Percentiles rank a stretch among this genome's conserved stretches.
Evolutionary conservation across 2,329 filamentous ascomycete genomes (phyloP).

Genomic region (Scytalidium lignicola): DNA sequence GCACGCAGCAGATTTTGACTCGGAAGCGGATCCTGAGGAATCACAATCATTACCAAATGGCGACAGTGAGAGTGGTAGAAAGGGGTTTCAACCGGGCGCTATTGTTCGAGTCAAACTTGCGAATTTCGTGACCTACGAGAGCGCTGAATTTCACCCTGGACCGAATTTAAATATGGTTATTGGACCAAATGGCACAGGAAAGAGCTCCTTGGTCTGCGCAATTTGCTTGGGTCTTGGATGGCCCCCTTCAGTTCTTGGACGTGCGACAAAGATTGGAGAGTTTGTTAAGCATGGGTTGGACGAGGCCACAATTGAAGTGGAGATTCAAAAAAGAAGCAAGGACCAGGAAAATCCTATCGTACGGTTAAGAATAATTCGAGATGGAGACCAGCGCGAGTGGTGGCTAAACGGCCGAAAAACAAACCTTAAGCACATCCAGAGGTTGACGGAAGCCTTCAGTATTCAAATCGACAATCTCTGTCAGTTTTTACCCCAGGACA

Average conservation of each 20-base stretch:
- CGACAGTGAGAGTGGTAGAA: not conserved
- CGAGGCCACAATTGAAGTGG: slow-evolving; percentile 81
- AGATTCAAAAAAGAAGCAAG: slow-evolving; percentile 63
- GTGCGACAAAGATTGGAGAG: slow-evolving; percentile 77
- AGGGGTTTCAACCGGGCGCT: slow-evolving; percentile 56
- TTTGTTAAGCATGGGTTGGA: slow-evolving; percentile 88
- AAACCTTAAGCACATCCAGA: slow-evolving; percentile 59
- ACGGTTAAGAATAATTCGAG: slow-evolving; percentile 69
- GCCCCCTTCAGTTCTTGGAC: slow-evolving; percentile 73
- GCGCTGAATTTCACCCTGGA: slow-evolving; percentile 84
- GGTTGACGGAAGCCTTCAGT: slow-evolving; percentile 64
- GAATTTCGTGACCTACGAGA: slow-evolving; percentile 93
- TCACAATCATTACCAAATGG: not conserved
- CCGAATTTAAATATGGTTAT: slow-evolving; percentile 98
- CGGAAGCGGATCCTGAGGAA: slow-evolving; percentile 7
- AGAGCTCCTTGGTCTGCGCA: slow-evolving; percentile 94
- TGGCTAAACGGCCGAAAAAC: slow-evolving; percentile 64
- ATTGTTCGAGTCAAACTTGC: slow-evolving; percentile 81
- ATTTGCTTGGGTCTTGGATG: slow-evolving; percentile 92
- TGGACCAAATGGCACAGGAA: slow-evolving; percentile 96
- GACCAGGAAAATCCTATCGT: slow-evolving; percentile 67
- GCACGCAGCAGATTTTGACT: slow-evolving; percentile 11
- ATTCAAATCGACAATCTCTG: slow-evolving; percentile 98
- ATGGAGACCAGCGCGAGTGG: slow-evolving; percentile 78
- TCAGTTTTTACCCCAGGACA: slow-evolving; percentile 93